Evolutionary conservation across 2,329 filamentous ascomycete genomes (phyloP), one percentile per base, ranked within the genome.

Genomic region (Talaromyces atroroseus): DNA sequence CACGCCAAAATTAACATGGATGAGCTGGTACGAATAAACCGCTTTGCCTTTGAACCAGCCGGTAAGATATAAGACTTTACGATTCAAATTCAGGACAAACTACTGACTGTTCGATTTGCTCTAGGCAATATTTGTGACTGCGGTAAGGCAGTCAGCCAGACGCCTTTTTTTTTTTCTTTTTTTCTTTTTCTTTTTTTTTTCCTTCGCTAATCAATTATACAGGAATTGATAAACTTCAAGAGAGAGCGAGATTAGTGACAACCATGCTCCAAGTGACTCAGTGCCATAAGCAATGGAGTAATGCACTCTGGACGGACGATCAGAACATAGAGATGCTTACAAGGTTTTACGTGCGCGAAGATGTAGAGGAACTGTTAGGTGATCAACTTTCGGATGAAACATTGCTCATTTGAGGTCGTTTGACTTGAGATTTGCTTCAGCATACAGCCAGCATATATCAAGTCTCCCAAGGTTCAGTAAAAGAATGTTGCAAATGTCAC

Each of bases 41-140:
- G 59, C 47, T 53, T 60, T 53, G 48, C 49, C 40, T 53, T 53
- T 45, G 49, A 34, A n/a, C 38, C 52, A 56, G 24, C 54, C 38
- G 54, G 32, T 56, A 44, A 49, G 40, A 53, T 54, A 24, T 45
- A 24, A 51, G 34, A 53, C 38, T 47, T 16, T 29, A 18, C 3
- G 16, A 21, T 23, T 24, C 5, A 20, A 26, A 24, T 11, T 29
- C 10, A 36, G 7, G 26, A n/a, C 47, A 2, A 23, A 12, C 34
- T 49, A 29, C n/a, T 49, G 18, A 42, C 42, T 32, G 44, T 42
- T 32, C 16, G 2, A 46, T 40, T 45, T 34, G 12, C 5, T 40
- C 20, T 57, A 63, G 61, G 57, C 14, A 57, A 53, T 48, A 61
- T 63, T 40, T 56, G 57, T 44, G 50, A 60, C 49, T 62, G 59